These are phyloP conservation scores for Talaromyces islandicus DNA, from an alignment of 2,329 filamentous ascomycete species.

Conservation along the genomic window DNA sequence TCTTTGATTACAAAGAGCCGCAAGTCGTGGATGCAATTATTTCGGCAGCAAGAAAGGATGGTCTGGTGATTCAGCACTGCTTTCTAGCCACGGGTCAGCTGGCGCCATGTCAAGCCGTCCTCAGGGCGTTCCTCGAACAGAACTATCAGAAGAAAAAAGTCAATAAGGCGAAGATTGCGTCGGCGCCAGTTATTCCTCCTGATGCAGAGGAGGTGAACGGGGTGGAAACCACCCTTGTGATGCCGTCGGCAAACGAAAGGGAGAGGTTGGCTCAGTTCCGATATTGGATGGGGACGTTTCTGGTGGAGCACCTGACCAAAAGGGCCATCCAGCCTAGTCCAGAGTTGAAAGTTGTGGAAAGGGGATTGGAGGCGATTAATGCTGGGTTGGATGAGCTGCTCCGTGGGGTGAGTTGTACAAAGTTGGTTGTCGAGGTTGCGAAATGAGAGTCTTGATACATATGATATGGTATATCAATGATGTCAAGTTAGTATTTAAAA, in stretches of 20 bases:
- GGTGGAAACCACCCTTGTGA: slow-evolving; percentile 34
- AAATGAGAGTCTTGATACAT: slow-evolving; percentile 19
- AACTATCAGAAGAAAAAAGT: slow-evolving; percentile 1
- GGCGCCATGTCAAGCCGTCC: slow-evolving; percentile 30
- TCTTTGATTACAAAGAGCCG: slow-evolving; percentile 37
- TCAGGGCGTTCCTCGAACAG: slow-evolving; percentile 25
- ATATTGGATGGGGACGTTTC: slow-evolving; percentile 37
- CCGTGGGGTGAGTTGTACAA: slow-evolving; percentile 38
- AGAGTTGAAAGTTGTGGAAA: slow-evolving; percentile 31
- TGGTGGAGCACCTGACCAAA: slow-evolving; percentile 27
- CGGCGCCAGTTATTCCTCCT: slow-evolving; percentile 29
- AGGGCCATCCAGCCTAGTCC: slow-evolving; percentile 35
- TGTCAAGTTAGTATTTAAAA: too few species aligned
- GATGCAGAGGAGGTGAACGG: slow-evolving; percentile 25
- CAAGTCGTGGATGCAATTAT: slow-evolving; percentile 26
- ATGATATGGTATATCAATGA: too few species aligned
- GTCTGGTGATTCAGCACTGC: slow-evolving; percentile 33
- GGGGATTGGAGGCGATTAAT: slow-evolving; percentile 33
- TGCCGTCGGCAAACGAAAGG: slow-evolving; percentile 28
- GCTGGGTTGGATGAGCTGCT: slow-evolving; percentile 30
- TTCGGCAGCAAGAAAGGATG: slow-evolving; percentile 30
- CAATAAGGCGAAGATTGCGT: slow-evolving; percentile 28
- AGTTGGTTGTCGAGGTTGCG: slow-evolving; percentile 37
- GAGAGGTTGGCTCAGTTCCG: slow-evolving; percentile 33
- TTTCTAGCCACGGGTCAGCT: slow-evolving; percentile 39